Evolutionary conservation across 306 rosid species (phyloP).

Genomic region (Sophora flavescens): DNA sequence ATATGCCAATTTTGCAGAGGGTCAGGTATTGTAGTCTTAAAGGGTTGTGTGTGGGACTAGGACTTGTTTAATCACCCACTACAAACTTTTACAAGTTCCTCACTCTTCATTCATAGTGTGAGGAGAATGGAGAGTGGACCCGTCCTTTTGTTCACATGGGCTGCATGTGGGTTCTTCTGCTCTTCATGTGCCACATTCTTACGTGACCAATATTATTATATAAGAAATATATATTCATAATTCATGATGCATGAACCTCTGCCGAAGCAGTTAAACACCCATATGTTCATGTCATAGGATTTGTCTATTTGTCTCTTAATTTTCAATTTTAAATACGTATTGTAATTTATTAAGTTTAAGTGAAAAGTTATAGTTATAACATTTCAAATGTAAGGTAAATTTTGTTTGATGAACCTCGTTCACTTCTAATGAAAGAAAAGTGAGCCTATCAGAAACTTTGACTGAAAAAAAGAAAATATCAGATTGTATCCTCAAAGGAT

Average conservation of each 20-base stretch:
- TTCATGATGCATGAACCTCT: slow-evolving; percentile 27
- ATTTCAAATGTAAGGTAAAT: neutral
- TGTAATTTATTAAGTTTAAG: neutral
- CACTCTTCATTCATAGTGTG: slow-evolving; percentile 32
- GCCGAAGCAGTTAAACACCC: slow-evolving; percentile 30
- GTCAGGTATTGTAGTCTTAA: slow-evolving; percentile 46
- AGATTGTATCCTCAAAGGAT: slow-evolving; percentile 5
- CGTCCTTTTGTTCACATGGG: slow-evolving; percentile 58
- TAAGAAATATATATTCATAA: neutral
- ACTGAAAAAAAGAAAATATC: neutral
- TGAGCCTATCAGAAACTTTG: neutral
- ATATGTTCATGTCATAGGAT: slow-evolving; percentile 36
- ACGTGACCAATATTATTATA: slow-evolving; percentile 33
- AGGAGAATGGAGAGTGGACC: slow-evolving; percentile 50
- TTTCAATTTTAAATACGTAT: neutral
- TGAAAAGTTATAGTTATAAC: too few species aligned
- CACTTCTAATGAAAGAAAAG: neutral
- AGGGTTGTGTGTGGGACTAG: slow-evolving; percentile 37
- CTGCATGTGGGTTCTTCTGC: slow-evolving; percentile 55
- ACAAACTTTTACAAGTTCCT: slow-evolving; percentile 27
- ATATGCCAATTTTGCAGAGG: slow-evolving; percentile 1
- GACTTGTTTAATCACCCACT: slow-evolving; percentile 42
- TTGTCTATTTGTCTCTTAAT: slow-evolving; percentile 22
- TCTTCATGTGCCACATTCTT: slow-evolving; percentile 60
- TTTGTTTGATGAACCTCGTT: neutral